Evolutionary conservation across 2,329 filamentous ascomycete genomes (phyloP), one percentile per base, ranked within the genome.

Genomic region (Cladophialophora exuberans): DNA sequence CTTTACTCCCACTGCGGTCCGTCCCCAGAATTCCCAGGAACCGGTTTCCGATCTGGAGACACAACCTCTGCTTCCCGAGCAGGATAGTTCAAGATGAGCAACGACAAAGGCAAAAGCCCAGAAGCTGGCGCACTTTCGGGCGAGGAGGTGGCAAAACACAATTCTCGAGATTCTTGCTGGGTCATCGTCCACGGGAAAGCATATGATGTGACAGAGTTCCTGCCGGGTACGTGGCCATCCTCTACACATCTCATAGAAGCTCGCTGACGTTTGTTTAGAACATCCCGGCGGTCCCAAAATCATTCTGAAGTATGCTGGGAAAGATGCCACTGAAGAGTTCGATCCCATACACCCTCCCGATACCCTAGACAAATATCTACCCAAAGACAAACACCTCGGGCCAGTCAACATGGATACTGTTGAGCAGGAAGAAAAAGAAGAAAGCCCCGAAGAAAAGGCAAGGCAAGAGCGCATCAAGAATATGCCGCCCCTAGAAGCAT

Each of bases 281-380:
- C 91, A 96, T 68, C 92, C 92, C 20, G 92, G 92, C 58, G 92
- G 90, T 31, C 81, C 85, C 63, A 94, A 93, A 69, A 95, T 97
- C 71, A 97, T 99, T 67, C 82, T 99, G 62, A 96, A 96, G 76
- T 96, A 97, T 75, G 92, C 92, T 25, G 91, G 92, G 66, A 95
- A 93, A 79, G 92, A 97, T 78, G 91, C 91, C 33, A 95, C 91
- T 30, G 89, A 92, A 70, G 90, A 90, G 68, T 97, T 89, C 73
- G 90, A 95, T 43, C 91, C 91, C 30, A 94, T 97, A 62, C 85
- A 88, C 71, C 92, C 92, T 2, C 89, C 88, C 11, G 92, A 96
- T 73, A 96, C 91, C 1, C 83, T 97, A 15, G 82, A 84, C 70
- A 83, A 84, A 78, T 96, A 89, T 72, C 85, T 96, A 56, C 86